Base-by-base conservation (phyloP, 768 basidiomycete species). In the Neoboletus subvelutipes region DNA sequence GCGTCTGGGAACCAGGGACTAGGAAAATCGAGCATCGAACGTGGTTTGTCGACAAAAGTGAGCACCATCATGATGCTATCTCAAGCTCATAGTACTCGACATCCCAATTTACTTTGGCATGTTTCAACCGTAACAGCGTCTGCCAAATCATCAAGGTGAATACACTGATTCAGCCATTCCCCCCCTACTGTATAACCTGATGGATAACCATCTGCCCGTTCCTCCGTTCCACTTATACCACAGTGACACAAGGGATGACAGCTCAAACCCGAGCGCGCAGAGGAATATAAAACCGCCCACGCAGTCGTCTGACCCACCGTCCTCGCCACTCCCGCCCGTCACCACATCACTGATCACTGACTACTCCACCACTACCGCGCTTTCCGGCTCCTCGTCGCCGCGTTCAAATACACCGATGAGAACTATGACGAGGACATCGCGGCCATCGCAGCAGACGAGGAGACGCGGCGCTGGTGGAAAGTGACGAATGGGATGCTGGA, bases 401-500 rank as follows among this genome's bases (percentile, higher is more conserved):
- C 78, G 45, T 87, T 92, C 78, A 87, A 87, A 64, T 90, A 91
- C 64, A 82, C 76, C 0, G 90, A 88, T 0, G 55, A 73, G 4
- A 81, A 91, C 62, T 90, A 81, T 40, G 82, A 80, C 42, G 74
- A 60, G 13, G 90, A 91, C 63, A 90, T 91, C 88, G 76, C 73
- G 37, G 75, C 66, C 24, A 78, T 90, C 28, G 84, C 78, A 4
- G 80, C 82, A 18, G 86, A 89, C 66, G 76, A 81, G 15, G 83
- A 85, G 66, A 91, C 88, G n/a, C 80, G 79, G 67, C 68, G 80
- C 56, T 92, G 90, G 90, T 91, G 90, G 90, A 73, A 77, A 61
- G 67, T 90, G 42, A 91, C 88, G 0, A 90, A 90, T 67, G 75
- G 65, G 7, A 88, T 92, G 88, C 90, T 92, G 71, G 83, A 86